Evolutionary conservation across 805 yeast genomes (phyloP).

Genomic region (Jamesozyma jinghongensis): DNA sequence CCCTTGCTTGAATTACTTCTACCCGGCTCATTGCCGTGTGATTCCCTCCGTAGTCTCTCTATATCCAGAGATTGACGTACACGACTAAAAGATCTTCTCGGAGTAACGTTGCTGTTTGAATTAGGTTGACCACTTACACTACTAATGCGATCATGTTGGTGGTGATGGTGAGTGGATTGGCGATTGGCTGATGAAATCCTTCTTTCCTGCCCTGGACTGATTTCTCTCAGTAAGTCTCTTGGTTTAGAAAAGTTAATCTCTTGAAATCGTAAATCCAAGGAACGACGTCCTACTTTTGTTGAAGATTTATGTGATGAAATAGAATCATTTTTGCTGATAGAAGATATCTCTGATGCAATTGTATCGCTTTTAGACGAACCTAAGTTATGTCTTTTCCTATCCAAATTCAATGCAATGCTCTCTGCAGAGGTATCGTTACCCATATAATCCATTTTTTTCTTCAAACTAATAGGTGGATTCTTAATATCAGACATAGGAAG

Average conservation of each 20-base stretch:
- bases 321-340: too few relatives aligned
- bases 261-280: conserved; percentile 25
- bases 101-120: conserved; percentile 8
- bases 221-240: neutral
- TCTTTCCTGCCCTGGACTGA: neutral
- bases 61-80: conserved; percentile 26
- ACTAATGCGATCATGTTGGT: neutral
- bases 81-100: conserved; percentile 16
- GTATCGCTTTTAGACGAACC: too few relatives aligned
- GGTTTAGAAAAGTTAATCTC: conserved; percentile 12
- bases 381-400: conserved; percentile 6
- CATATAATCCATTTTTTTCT: neutral
- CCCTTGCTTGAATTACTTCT: conserved; percentile 7
- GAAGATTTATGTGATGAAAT: neutral
- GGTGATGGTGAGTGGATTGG: neutral
- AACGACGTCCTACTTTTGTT: conserved; percentile 8
- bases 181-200: too few relatives aligned
- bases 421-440: conserved; percentile 21
- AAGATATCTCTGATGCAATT: too few relatives aligned
- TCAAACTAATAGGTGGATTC: too few relatives aligned
- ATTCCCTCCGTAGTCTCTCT: conserved; percentile 17
- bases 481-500: too few relatives aligned
- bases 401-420: conserved; percentile 21
- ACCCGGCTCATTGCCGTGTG: neutral
- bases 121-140: conserved; percentile 2